Conservation (phyloP, 306 rosid genomes). For the Leucaena leucocephala region DNA sequence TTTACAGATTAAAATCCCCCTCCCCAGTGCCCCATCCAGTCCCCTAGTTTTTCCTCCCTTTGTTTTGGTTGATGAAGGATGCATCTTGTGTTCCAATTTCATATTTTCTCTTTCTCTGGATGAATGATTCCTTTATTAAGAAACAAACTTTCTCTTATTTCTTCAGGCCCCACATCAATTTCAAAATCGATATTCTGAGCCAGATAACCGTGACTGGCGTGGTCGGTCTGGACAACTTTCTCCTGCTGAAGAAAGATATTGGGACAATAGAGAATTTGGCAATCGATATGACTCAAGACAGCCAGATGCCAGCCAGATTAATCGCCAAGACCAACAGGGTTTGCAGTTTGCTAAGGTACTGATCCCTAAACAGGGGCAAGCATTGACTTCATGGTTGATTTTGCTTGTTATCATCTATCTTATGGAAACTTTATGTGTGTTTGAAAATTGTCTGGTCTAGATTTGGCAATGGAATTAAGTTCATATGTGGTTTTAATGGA, state of each 20-base stretch:
- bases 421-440: neutral
- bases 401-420: neutral
- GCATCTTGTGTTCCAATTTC: neutral
- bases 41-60: neutral
- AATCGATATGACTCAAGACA: constrained; percentile 47
- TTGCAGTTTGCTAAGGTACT: constrained; percentile 56
- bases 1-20: neutral
- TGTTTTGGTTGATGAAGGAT: neutral
- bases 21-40: neutral
- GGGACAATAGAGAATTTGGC: constrained; percentile 64
- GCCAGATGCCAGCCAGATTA: constrained; percentile 58
- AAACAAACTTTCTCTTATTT: neutral
- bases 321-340: constrained; percentile 57
- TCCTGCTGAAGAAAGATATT: constrained; percentile 58
- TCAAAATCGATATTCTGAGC: constrained; percentile 66
- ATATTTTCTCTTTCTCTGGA: neutral
- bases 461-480: neutral
- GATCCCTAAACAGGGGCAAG: constrained; percentile 46
- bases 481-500: neutral
- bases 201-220: constrained; percentile 85
- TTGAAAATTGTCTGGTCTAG: neutral
- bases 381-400: constrained; percentile 1
- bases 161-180: constrained; percentile 52
- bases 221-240: constrained; percentile 67
- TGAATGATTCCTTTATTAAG: neutral